phyloP scores from a whole-genome alignment of 345 rosid species.

The Euphorbia peplus region DNA sequence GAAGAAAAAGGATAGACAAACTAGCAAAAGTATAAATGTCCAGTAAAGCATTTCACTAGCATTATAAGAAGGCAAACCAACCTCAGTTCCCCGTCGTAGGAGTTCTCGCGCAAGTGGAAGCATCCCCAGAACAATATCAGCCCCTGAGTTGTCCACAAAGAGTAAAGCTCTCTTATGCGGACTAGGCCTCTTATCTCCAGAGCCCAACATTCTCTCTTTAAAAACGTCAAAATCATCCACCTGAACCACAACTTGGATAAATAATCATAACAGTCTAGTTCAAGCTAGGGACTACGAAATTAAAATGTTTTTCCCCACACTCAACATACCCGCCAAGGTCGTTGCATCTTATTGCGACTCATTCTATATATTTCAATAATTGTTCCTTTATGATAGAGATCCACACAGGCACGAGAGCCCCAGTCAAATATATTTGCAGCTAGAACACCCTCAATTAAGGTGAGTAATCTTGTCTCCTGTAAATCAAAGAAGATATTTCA shows the following conservation, averaged over 20 bases:
- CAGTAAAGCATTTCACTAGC: constrained; percentile 8
- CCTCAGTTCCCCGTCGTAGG: constrained; percentile 94
- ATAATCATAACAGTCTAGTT: neutral
- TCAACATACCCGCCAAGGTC: constrained; percentile 89
- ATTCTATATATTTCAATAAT: constrained; percentile 97
- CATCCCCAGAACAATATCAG: constrained; percentile 92
- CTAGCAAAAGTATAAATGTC: neutral
- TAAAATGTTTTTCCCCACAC: constrained; percentile 25
- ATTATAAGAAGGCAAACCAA: constrained; percentile 25
- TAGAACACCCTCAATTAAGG: constrained; percentile 88
- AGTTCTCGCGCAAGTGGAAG: constrained; percentile 97
- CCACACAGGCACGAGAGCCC: constrained; percentile 99
- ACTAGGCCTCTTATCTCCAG: constrained; percentile 52
- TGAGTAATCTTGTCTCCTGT: constrained; percentile 89
- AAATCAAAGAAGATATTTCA: constrained; percentile 15
- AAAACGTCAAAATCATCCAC: constrained; percentile 94
- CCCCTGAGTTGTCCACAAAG: constrained; percentile 98
- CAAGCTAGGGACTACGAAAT: neutral
- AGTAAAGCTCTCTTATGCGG: constrained; percentile 92
- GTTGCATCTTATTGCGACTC: constrained; percentile 98
- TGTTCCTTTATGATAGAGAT: constrained; percentile 95
- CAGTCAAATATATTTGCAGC: constrained; percentile 99
- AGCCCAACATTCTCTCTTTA: constrained; percentile 83
- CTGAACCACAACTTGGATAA: constrained; percentile 33
- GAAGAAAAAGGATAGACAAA: neutral